Evolutionary conservation across 768 basidiomycete species (phyloP), one percentile per base, ranked within the genome.

Genomic region (Coprinellus micaceus): DNA sequence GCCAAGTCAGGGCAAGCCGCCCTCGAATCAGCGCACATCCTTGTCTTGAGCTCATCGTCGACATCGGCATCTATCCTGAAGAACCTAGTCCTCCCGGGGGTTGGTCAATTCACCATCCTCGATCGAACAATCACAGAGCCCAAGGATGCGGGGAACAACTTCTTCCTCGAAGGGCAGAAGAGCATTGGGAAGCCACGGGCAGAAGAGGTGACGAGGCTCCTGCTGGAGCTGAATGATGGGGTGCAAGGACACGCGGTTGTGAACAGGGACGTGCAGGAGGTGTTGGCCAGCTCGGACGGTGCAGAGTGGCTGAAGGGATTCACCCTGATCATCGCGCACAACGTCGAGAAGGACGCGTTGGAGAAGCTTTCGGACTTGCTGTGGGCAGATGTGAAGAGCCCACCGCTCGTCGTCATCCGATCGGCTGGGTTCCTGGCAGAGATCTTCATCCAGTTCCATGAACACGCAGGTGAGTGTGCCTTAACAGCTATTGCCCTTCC

Each of bases 81-180:
- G 80, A 98, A 98, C 67, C 86, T 98, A 58, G 94, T 98, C 37
- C 83, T 98, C 7, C 97, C 97, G 2, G 96, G 96, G 7, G 85
- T 98, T 61, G 93, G 95, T n/a, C 84, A 90, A 66, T 98, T 97
- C 69, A 96, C 95, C 47, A 83, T 98, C 68, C 82, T 97, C 57
- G 94, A 95, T 65, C 72, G 81, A 22, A 67, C 71, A 2, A 53
- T 68, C 37, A 86, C 87, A 26, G 78, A 84, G 0, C 77, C 84
- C 1, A 81, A 85, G 55, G 95, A 98, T 63, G 85, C 93, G 0
- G 94, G 94, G 0, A 92, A 94, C 77, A 98, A 98, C 75, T 99
- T 99, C 76, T 99, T 98, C 74, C 77, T 99, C 24, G 82, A 89
- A 39, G 88, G 85, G 0, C 70, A 73, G 3, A 72, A 82, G n/a